A percentile compares a stretch with the other conserved stretches of the same genome.
Conservation (phyloP, 192 early-diverging fungal genomes). For the Backusella circina region DNA sequence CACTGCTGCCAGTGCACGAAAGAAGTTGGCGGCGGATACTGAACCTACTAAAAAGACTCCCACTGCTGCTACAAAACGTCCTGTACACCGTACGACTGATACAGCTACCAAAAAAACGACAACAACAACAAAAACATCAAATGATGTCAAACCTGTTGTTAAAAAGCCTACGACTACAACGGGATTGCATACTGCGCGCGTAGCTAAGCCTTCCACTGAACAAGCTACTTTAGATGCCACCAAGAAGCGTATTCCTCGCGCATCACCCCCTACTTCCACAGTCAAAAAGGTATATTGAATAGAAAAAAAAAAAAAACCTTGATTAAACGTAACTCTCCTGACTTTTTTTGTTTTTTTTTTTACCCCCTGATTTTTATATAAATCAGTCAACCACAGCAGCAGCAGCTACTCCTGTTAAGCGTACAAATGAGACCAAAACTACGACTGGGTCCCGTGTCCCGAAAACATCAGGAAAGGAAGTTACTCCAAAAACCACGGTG, state of each 20-base stretch:
- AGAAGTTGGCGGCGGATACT: not conserved
- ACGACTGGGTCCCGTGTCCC: too few species aligned
- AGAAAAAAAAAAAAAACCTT: not conserved
- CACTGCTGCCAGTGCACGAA: conserved; percentile 18
- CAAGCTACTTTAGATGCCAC: not conserved
- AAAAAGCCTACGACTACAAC: not conserved
- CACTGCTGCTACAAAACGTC: not conserved
- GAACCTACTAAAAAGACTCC: not conserved
- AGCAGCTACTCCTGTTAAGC: not conserved
- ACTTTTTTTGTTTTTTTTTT: not conserved
- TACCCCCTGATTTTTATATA: not conserved
- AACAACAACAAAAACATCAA: not conserved
- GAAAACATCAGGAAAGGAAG: not conserved
- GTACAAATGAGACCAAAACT: not conserved
- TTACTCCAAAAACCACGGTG: not conserved
- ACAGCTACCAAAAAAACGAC: not conserved
- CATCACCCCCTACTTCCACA: not conserved
- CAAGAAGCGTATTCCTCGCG: not conserved
- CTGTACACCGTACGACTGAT: not conserved
- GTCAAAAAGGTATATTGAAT: conserved; percentile 4
- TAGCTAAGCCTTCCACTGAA: not conserved
- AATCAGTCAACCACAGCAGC: not conserved
- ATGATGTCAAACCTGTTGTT: not conserved
- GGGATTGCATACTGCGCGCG: not conserved
- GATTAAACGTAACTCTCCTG: not conserved